Evolutionary conservation across 805 yeast species (phyloP).

Genomic region (Suhomyces sp.): DNA sequence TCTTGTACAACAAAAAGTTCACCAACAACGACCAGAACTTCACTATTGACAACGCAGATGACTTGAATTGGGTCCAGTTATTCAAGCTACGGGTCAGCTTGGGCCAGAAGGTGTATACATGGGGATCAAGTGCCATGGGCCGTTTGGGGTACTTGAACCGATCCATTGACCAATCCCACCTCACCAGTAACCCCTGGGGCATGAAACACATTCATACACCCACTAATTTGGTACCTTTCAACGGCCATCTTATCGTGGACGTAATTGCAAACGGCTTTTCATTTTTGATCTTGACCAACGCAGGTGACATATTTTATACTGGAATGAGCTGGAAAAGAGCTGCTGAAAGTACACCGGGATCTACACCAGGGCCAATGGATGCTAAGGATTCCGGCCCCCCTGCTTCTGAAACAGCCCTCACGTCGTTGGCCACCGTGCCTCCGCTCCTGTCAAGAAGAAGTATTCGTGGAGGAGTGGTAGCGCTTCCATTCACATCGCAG

Average conservation of each 20-base stretch:
- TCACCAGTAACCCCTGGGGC: slow-evolving; percentile 15
- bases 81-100: slow-evolving; percentile 36
- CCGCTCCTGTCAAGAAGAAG: slow-evolving; percentile 6
- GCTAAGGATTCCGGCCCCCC: slow-evolving; percentile 17
- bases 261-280: slow-evolving; percentile 65
- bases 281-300: slow-evolving; percentile 53
- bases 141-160: slow-evolving; percentile 44
- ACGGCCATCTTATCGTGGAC: slow-evolving; percentile 37
- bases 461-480: slow-evolving; percentile 10
- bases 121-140: slow-evolving; percentile 48
- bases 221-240: slow-evolving; percentile 33
- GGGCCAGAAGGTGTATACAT: slow-evolving; percentile 42
- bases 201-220: slow-evolving; percentile 37
- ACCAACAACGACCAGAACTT: slow-evolving; percentile 35
- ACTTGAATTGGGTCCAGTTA: slow-evolving; percentile 49
- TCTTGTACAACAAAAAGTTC: slow-evolving; percentile 43
- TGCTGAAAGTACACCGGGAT: slow-evolving; percentile 5
- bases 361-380: slow-evolving; percentile 30
- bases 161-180: slow-evolving; percentile 22
- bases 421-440: not conserved
- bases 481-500: slow-evolving; percentile 2
- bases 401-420: slow-evolving; percentile 10
- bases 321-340: slow-evolving; percentile 35
- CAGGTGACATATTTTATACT: slow-evolving; percentile 55
- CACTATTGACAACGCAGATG: slow-evolving; percentile 23